Conservation (phyloP, 805 yeast species). For the Candida golubevii region DNA sequence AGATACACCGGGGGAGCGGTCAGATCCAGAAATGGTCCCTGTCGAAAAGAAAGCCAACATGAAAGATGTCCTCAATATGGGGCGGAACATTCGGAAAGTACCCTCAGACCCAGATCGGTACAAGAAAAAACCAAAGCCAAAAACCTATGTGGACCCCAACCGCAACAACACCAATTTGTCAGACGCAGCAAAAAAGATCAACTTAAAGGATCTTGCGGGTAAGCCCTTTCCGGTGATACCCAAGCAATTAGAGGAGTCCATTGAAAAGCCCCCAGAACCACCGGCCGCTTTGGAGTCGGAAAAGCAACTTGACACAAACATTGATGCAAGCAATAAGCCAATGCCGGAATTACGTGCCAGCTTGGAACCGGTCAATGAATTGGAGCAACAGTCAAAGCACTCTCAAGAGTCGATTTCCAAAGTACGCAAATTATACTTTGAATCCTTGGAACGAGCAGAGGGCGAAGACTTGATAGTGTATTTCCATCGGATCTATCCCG, state of each 20-base stretch:
- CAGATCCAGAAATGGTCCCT: no score
- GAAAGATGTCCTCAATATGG: slow-evolving; percentile 4
- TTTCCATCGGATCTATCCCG: slow-evolving; percentile 9
- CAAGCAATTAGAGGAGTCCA: no score
- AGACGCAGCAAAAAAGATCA: not conserved
- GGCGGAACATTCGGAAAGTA: not conserved
- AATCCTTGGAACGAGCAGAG: slow-evolving; percentile 2
- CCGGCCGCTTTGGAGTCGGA: no score
- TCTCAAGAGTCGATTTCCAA: slow-evolving; percentile 1
- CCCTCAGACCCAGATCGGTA: not conserved
- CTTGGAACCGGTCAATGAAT: no score
- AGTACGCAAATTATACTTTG: slow-evolving; percentile 2
- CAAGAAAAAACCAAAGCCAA: not conserved
- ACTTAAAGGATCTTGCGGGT: not conserved
- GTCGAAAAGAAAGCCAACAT: slow-evolving; percentile 2
- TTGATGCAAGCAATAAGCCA: no score
- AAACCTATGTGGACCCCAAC: not conserved
- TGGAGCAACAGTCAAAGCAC: not conserved
- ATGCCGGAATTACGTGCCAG: no score
- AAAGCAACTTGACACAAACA: no score
- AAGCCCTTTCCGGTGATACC: not conserved
- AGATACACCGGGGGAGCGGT: no score
- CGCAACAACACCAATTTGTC: not conserved
- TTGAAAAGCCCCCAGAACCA: no score
- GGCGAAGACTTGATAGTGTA: slow-evolving; percentile 7